phyloP scores from a whole-genome alignment of 2,329 filamentous ascomycete genomes.

The Rhynchosporium graminicola region DNA sequence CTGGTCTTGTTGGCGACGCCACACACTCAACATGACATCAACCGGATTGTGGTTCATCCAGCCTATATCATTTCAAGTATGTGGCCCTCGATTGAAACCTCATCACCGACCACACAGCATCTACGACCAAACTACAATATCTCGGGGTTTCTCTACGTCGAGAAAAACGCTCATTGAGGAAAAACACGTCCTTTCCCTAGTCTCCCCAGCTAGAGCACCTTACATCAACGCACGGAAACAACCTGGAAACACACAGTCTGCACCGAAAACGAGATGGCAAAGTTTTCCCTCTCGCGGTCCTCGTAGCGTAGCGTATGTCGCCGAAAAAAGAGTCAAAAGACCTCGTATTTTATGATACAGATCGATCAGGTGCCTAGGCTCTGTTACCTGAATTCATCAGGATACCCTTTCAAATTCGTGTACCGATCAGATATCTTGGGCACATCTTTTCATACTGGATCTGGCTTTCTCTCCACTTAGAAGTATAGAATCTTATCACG shows the following conservation, averaged over 20 bases:
- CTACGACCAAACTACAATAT: neutral
- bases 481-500: too few relatives aligned
- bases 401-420: too few relatives aligned
- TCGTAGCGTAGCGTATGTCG: neutral
- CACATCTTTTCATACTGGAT: too few relatives aligned
- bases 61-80: neutral
- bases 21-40: neutral
- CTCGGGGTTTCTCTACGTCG: neutral
- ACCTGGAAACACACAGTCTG: constrained; percentile 5
- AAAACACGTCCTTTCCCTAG: constrained; percentile 1
- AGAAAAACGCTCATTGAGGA: neutral
- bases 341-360: too few relatives aligned
- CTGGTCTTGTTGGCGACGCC: neutral
- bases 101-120: neutral
- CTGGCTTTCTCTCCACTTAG: too few relatives aligned
- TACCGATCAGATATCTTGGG: too few relatives aligned
- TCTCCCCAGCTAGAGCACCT: constrained; percentile 4
- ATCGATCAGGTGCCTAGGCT: too few relatives aligned
- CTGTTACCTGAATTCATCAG: neutral
- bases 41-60: neutral
- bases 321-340: neutral
- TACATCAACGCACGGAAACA: constrained; percentile 7
- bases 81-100: neutral
- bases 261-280: constrained; percentile 5
- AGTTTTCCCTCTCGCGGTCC: neutral